Evolutionary conservation across 1,139 yeast genomes (phyloP).

Genomic region (Yamadazyma spencermartinsiae): DNA sequence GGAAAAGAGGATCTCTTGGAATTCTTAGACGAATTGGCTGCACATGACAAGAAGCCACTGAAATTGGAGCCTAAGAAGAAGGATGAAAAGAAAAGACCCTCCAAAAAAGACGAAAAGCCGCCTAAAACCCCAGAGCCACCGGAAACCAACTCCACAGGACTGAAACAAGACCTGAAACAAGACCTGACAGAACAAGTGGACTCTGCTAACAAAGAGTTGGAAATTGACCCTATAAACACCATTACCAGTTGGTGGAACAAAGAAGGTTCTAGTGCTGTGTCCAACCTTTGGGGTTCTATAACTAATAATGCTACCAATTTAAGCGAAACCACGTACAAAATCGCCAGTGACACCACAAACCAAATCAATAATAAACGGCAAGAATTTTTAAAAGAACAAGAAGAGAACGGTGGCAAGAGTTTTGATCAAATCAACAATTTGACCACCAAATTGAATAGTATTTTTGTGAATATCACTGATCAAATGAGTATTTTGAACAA

Average conservation of each 20-base stretch:
- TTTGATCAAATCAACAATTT: conserved; percentile 23
- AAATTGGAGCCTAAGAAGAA: conserved; percentile 12
- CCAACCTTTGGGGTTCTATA: conserved; percentile 64
- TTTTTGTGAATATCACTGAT: conserved; percentile 39
- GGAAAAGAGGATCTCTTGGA: conserved; percentile 76
- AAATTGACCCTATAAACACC: conserved; percentile 67
- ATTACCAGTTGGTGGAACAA: conserved; percentile 82
- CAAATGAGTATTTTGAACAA: conserved; percentile 62
- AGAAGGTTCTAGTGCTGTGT: conserved; percentile 75
- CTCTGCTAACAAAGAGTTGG: conserved; percentile 11
- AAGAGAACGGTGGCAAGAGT: conserved; percentile 25
- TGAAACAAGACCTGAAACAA: conserved; percentile 6
- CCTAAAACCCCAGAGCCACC: conserved; percentile 5
- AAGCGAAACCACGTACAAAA: conserved; percentile 44
- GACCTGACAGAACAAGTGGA: conserved; percentile 7
- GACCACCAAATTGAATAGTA: conserved; percentile 35
- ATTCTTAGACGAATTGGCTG: conserved; percentile 79
- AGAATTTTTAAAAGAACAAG: conserved; percentile 33
- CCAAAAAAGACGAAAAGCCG: not conserved
- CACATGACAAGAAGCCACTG: conserved; percentile 29
- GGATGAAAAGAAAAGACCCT: conserved; percentile 5
- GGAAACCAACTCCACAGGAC: conserved; percentile 5
- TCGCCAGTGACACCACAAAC: conserved; percentile 45
- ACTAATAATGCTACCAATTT: conserved; percentile 44
- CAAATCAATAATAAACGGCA: conserved; percentile 45